Evolutionary conservation across 129 eudicot genomes (phyloP).

Genomic region (Silybum marianum): DNA sequence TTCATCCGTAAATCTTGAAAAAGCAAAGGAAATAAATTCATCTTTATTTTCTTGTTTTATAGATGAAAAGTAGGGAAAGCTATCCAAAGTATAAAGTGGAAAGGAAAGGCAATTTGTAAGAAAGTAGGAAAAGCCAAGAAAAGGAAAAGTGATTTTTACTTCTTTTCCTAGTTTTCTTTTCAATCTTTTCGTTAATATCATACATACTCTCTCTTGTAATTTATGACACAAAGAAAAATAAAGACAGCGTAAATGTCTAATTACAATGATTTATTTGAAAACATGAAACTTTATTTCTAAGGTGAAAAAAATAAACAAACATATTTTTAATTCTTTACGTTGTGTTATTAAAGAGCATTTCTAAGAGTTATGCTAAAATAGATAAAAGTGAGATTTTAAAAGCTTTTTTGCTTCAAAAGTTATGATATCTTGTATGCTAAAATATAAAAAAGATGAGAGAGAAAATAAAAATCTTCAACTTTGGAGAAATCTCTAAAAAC

Average conservation of each 20-base stretch:
- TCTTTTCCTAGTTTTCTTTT: conserved; percentile 25
- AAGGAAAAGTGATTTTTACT: conserved; percentile 37
- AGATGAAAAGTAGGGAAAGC: conserved; percentile 41
- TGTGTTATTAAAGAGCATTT: too few species aligned
- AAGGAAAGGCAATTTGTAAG: conserved; percentile 41
- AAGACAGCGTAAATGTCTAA: background rate
- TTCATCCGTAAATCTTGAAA: background rate
- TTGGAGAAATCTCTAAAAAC: too few species aligned
- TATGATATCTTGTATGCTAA: too few species aligned
- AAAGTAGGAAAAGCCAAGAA: conserved; percentile 39
- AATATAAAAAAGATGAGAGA: too few species aligned
- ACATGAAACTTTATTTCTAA: too few species aligned
- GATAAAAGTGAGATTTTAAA: too few species aligned
- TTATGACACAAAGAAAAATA: conserved; percentile 11
- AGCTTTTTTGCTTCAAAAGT: too few species aligned
- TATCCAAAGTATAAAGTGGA: conserved; percentile 43
- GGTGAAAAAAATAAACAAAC: too few species aligned
- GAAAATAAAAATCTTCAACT: too few species aligned
- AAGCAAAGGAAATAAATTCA: conserved; percentile 15
- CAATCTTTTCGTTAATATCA: conserved; percentile 17
- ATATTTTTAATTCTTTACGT: too few species aligned
- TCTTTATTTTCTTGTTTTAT: conserved; percentile 28
- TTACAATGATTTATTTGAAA: conserved; percentile 2
- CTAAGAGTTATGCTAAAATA: too few species aligned
- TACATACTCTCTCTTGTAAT: conserved; percentile 10